Conservation (phyloP, 1,284 basidiomycete species). For the Ustanciosporium gigantosporum region DNA sequence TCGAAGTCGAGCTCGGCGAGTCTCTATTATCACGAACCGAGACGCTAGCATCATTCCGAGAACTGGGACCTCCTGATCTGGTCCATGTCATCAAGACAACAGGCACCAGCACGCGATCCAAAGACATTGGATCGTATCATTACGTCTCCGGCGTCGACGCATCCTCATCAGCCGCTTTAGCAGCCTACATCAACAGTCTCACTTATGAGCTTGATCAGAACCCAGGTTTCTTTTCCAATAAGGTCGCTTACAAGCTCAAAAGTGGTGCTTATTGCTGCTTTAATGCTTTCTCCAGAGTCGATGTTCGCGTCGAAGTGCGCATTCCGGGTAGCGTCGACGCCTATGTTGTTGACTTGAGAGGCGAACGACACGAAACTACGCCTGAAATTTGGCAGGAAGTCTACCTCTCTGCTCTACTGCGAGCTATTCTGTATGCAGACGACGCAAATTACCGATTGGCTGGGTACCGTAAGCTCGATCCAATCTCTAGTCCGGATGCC, state of each 20-base stretch:
- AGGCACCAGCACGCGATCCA: slow-evolving; percentile 73
- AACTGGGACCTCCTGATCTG: slow-evolving; percentile 94
- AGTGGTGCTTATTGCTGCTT: slow-evolving; percentile 97
- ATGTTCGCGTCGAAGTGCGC: slow-evolving; percentile 95
- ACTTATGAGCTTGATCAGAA: slow-evolving; percentile 92
- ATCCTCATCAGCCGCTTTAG: slow-evolving; percentile 92
- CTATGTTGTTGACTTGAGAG: slow-evolving; percentile 89
- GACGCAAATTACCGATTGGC: slow-evolving; percentile 89
- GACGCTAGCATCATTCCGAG: slow-evolving; percentile 86
- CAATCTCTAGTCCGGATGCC: slow-evolving; percentile 84
- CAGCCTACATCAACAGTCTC: slow-evolving; percentile 95
- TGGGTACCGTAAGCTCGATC: slow-evolving; percentile 92
- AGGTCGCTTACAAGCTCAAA: slow-evolving; percentile 80
- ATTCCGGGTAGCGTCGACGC: slow-evolving; percentile 96
- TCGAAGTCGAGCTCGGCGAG: slow-evolving; percentile 86
- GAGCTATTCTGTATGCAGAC: slow-evolving; percentile 91
- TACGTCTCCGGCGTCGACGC: slow-evolving; percentile 89
- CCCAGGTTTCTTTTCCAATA: slow-evolving; percentile 81
- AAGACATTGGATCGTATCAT: slow-evolving; percentile 67
- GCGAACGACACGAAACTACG: slow-evolving; percentile 89
- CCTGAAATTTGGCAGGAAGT: slow-evolving; percentile 95
- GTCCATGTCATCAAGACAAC: slow-evolving; percentile 89
- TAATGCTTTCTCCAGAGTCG: slow-evolving; percentile 95
- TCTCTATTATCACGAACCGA: slow-evolving; percentile 87
- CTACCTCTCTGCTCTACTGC: slow-evolving; percentile 87